Evolutionary conservation across 345 rosid species (phyloP).

Genomic region (Eucalyptus coolabah): DNA sequence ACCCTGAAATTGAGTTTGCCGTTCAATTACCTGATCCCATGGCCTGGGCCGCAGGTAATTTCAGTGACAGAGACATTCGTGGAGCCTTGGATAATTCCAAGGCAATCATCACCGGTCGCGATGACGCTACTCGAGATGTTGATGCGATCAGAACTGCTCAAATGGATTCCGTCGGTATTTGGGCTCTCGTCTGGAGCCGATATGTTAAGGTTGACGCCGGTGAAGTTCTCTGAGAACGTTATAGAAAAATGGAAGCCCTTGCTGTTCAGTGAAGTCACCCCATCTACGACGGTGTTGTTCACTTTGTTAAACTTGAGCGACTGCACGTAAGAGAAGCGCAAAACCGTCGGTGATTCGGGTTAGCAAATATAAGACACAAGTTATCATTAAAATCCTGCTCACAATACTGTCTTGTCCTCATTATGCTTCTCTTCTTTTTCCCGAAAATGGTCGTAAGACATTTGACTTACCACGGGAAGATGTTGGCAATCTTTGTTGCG

Average conservation of each 20-base stretch:
- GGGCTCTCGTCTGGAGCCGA: constrained; percentile 48
- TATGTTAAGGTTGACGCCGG: constrained; percentile 9
- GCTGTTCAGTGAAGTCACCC: constrained; percentile 29
- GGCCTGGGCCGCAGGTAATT: constrained; percentile 35
- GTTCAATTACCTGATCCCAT: constrained; percentile 12
- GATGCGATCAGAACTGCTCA: constrained; percentile 4
- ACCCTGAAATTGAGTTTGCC: not conserved
- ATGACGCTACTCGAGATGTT: constrained; percentile 1
- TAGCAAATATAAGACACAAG: not conserved
- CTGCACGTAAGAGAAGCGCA: constrained; percentile 7
- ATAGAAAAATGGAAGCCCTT: constrained; percentile 46
- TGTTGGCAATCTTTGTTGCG: constrained; percentile 3
- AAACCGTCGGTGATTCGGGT: not conserved
- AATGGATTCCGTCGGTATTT: constrained; percentile 38
- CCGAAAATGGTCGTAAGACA: not conserved
- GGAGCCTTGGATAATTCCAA: constrained; percentile 23
- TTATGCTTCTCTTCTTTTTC: not conserved
- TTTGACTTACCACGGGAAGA: constrained; percentile 32
- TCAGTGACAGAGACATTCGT: not conserved
- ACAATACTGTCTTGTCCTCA: not conserved
- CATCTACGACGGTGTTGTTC: constrained; percentile 8
- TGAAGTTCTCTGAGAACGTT: constrained; percentile 1
- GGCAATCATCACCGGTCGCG: constrained; percentile 42
- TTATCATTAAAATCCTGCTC: not conserved
- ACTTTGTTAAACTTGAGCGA: constrained; percentile 22